phyloP scores from a whole-genome alignment of 1,139 yeast genomes.

The Lodderomyces margitis region DNA sequence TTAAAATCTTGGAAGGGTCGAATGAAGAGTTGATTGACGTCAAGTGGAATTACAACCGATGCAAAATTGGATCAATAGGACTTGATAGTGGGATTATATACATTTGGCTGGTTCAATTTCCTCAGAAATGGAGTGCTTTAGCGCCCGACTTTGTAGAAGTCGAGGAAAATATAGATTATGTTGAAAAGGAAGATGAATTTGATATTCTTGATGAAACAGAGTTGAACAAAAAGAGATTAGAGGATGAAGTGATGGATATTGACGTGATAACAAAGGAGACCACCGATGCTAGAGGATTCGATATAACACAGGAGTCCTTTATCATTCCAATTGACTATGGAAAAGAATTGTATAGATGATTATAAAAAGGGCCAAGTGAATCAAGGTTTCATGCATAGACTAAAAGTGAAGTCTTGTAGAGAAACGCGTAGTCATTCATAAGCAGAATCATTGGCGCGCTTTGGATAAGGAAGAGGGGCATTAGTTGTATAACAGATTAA shows the following conservation, averaged over 20 bases:
- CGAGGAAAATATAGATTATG: slow-evolving; percentile 86
- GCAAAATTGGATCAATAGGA: slow-evolving; percentile 85
- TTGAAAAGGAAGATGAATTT: slow-evolving; percentile 89
- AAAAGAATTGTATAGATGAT: slow-evolving; percentile 9
- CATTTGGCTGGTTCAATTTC: slow-evolving; percentile 78
- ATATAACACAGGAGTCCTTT: slow-evolving; percentile 37
- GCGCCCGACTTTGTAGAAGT: slow-evolving; percentile 97
- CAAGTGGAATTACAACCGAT: slow-evolving; percentile 77
- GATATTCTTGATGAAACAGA: slow-evolving; percentile 73
- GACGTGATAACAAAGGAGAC: slow-evolving; percentile 66
- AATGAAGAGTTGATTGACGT: slow-evolving; percentile 81
- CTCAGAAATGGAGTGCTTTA: slow-evolving; percentile 94
- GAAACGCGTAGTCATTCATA: no score
- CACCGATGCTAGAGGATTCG: slow-evolving; percentile 69
- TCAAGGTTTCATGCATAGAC: no score
- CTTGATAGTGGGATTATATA: slow-evolving; percentile 81
- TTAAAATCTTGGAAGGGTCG: slow-evolving; percentile 91
- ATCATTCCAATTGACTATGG: slow-evolving; percentile 45
- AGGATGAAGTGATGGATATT: slow-evolving; percentile 64
- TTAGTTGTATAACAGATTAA: no score
- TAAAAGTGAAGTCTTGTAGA: no score
- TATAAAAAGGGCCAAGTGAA: no score
- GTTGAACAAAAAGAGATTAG: slow-evolving; percentile 55
- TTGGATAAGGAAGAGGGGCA: no score
- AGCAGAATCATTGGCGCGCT: no score